A percentile compares a stretch with the other conserved stretches of the same genome.
These are phyloP conservation scores for Paramecium bursaria DNA, from an alignment of 73 alveolate genomes.

Conservation along the genomic window DNA sequence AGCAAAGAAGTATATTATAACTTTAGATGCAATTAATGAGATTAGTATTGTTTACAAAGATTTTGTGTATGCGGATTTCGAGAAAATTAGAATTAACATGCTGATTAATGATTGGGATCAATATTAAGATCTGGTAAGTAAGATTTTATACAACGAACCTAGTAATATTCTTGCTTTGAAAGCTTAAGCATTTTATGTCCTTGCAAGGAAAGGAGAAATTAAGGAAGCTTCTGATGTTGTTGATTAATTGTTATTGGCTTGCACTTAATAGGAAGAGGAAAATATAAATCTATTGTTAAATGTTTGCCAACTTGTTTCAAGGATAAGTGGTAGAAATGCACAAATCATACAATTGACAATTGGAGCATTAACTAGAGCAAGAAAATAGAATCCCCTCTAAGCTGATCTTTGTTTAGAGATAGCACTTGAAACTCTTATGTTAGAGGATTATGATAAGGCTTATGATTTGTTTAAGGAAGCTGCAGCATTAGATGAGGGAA, in stretches of 20 bases:
- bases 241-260: constrained; percentile 85
- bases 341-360: constrained; percentile 80
- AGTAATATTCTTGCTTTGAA: constrained; percentile 84
- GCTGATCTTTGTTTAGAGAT: constrained; percentile 87
- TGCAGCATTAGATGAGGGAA: constrained; percentile 88
- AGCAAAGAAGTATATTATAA: constrained; percentile 78
- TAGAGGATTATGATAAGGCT: constrained; percentile 92
- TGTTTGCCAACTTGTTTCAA: constrained; percentile 83
- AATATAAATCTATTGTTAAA: constrained; percentile 88
- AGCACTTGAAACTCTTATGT: constrained; percentile 83
- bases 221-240: constrained; percentile 91
- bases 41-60: constrained; percentile 76
- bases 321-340: constrained; percentile 93
- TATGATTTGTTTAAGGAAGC: constrained; percentile 88
- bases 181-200: constrained; percentile 80
- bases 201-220: constrained; percentile 94
- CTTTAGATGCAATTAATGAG: constrained; percentile 85
- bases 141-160: constrained; percentile 79
- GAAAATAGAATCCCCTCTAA: constrained; percentile 82
- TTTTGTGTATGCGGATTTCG: constrained; percentile 83
- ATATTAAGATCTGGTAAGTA: constrained; percentile 80
- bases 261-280: constrained; percentile 86
- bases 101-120: constrained; percentile 92
- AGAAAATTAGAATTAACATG: constrained; percentile 84
- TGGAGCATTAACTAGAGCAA: constrained; percentile 82